phyloP scores from a whole-genome alignment of 2,329 filamentous ascomycete genomes.

The Onygenales sp. region DNA sequence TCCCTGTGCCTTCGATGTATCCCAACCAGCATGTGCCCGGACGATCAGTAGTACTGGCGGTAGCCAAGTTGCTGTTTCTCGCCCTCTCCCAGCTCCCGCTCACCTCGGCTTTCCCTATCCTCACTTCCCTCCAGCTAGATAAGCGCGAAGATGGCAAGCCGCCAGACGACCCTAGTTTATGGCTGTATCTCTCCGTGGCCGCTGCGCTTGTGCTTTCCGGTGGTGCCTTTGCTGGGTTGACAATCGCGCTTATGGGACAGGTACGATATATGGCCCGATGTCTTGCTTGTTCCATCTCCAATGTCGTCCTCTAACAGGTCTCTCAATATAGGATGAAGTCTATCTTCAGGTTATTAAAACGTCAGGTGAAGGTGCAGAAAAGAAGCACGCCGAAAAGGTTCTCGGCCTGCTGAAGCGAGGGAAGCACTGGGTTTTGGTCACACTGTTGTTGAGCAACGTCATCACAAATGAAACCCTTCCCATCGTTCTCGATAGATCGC shows the following conservation, averaged over 20 bases:
- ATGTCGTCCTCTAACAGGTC: not conserved
- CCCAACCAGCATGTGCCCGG: slow-evolving; percentile 24
- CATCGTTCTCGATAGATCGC: slow-evolving; percentile 85
- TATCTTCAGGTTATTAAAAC: slow-evolving; percentile 90
- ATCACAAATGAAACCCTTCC: slow-evolving; percentile 96
- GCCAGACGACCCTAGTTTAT: slow-evolving; percentile 56
- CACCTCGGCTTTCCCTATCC: slow-evolving; percentile 27
- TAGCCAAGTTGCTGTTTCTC: slow-evolving; percentile 33
- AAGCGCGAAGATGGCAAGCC: slow-evolving; percentile 38
- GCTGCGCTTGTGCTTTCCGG: slow-evolving; percentile 74
- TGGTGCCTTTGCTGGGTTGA: slow-evolving; percentile 89
- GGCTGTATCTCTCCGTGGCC: slow-evolving; percentile 72
- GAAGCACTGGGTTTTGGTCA: slow-evolving; percentile 98
- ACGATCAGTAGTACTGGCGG: slow-evolving; percentile 30
- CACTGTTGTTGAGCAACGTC: slow-evolving; percentile 86
- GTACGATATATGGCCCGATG: slow-evolving; percentile 17
- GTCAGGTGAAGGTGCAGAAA: slow-evolving; percentile 75
- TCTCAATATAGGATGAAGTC: slow-evolving; percentile 65
- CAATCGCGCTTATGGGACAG: slow-evolving; percentile 57
- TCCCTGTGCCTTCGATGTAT: slow-evolving; percentile 9
- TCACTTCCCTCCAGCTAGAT: slow-evolving; percentile 14
- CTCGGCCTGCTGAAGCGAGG: slow-evolving; percentile 71
- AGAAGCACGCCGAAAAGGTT: slow-evolving; percentile 74
- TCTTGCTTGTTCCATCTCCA: not conserved
- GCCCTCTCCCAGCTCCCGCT: slow-evolving; percentile 29